A percentile compares a stretch with the other conserved stretches of the same genome.
Conservation (phyloP, 169 alveolate species). For the Plasmodium ovale region DNA sequence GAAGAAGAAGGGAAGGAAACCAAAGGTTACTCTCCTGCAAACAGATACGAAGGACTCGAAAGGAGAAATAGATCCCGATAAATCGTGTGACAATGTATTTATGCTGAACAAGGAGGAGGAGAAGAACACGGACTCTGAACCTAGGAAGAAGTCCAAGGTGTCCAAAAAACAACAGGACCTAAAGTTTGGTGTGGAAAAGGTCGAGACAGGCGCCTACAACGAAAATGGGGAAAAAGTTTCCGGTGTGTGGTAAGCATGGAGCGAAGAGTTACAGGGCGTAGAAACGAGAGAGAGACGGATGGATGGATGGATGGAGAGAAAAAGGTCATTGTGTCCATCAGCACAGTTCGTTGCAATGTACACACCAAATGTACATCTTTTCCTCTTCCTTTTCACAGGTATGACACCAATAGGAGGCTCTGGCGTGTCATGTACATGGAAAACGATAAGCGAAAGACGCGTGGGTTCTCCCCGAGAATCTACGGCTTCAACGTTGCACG, state of each 20-base stretch:
- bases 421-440: slow-evolving; percentile 76
- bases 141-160: slow-evolving; percentile 9
- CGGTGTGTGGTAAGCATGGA: slow-evolving; percentile 55
- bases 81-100: slow-evolving; percentile 8
- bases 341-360: no score
- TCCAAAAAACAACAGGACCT: slow-evolving; percentile 4
- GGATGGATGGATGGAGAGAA: no score
- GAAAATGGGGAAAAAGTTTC: slow-evolving; percentile 74
- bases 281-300: no score
- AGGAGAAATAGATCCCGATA: background rate
- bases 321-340: no score
- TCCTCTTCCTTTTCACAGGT: slow-evolving; percentile 6
- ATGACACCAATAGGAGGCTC: slow-evolving; percentile 63
- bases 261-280: background rate
- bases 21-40: slow-evolving; percentile 23
- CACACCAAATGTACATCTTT: slow-evolving; percentile 2
- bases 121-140: background rate
- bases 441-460: slow-evolving; percentile 65
- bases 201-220: slow-evolving; percentile 67
- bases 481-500: slow-evolving; percentile 70
- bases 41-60: background rate
- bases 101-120: slow-evolving; percentile 4
- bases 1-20: slow-evolving; percentile 59
- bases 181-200: slow-evolving; percentile 28
- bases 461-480: slow-evolving; percentile 71